Evolutionary conservation across 2,329 filamentous ascomycete genomes (phyloP).

Genomic region (Xenoacremonium recifei): DNA sequence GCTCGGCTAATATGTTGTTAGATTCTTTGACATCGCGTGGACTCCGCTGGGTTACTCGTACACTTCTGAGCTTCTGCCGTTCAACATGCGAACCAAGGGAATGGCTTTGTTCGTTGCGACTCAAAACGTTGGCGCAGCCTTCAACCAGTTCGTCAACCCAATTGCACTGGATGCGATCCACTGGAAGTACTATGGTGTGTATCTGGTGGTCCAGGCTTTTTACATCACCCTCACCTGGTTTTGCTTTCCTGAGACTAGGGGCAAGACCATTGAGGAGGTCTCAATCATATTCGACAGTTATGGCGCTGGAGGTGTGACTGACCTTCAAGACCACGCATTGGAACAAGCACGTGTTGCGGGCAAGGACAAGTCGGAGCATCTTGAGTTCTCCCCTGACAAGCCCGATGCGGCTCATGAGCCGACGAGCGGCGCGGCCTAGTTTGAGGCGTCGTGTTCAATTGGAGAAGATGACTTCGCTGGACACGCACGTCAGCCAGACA

Average conservation of each 20-base stretch:
- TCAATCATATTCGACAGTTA: constrained; percentile 18
- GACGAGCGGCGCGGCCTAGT: too few relatives aligned
- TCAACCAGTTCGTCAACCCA: constrained; percentile 23
- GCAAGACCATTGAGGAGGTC: constrained; percentile 17
- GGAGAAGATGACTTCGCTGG: too few relatives aligned
- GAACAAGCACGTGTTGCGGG: too few relatives aligned
- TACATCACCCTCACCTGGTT: constrained; percentile 18
- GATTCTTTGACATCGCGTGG: constrained; percentile 25
- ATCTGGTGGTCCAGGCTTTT: constrained; percentile 17
- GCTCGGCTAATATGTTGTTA: too few relatives aligned
- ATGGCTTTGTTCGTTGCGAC: constrained; percentile 17
- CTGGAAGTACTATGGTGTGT: constrained; percentile 22
- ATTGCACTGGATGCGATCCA: constrained; percentile 19
- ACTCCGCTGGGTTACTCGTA: constrained; percentile 24
- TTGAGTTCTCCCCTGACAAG: too few relatives aligned
- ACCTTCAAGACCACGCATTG: too few relatives aligned
- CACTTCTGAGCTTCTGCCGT: constrained; percentile 26
- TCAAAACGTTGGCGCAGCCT: constrained; percentile 16
- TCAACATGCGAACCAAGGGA: constrained; percentile 24
- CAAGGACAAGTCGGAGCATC: too few relatives aligned
- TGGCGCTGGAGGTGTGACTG: too few relatives aligned
- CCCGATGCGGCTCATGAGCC: too few relatives aligned
- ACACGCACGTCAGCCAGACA: too few relatives aligned
- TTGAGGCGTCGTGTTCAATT: too few relatives aligned
- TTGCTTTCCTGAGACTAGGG: constrained; percentile 23